Base-by-base conservation (phyloP, 2,329 filamentous ascomycete genomes). In the Xylaria digitata region DNA sequence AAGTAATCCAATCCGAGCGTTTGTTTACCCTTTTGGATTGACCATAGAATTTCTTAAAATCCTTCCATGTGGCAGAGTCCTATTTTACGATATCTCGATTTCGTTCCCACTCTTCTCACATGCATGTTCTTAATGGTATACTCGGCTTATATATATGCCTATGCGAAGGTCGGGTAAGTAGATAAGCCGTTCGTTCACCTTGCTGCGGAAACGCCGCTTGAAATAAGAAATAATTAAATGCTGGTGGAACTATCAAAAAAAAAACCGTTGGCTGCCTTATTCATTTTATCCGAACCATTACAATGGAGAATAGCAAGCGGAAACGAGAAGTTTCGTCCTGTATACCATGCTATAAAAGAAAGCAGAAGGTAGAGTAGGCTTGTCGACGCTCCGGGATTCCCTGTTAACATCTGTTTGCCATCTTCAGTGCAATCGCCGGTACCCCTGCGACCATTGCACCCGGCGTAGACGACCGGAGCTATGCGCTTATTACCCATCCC, bases 381-480 rank as follows among this genome's bases (percentile, higher is more conserved):
- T 49, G 19, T n/a, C 45, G 15, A 40, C 15, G 30, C 8, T 40
- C 17, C 1, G n/a, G 34, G 37, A 5, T 15, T 37, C 1, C 3
- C n/a, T n/a, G 6, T 49, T 60, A 21, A 50, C 57, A 32, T 17
- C 17, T 2, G n/a, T 50, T 19, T 52, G 32, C 46, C 15, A 21
- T 42, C 9, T 19, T 6, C 17, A 72, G 70, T 72, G 70, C 45
- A 65, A 57, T 30, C 68, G 70, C 3, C 45, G 56, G 26, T 68
- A 63, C 30, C 70, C 69, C 17, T 72, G 70, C 56, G 43, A 63
- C 21, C 67, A 69, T 45, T 72, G 70, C 32, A 67, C 57, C 6
- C 54, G 60, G 11, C 68, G 70, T 8, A 48, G 68, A 15, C 64
- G 61, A 32, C 70, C 70, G 1, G 64, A 71, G 17, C 52, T 61